Evolutionary conservation across 169 alveolate species (phyloP).

Genomic region (Cyclospora cayetanensis): DNA sequence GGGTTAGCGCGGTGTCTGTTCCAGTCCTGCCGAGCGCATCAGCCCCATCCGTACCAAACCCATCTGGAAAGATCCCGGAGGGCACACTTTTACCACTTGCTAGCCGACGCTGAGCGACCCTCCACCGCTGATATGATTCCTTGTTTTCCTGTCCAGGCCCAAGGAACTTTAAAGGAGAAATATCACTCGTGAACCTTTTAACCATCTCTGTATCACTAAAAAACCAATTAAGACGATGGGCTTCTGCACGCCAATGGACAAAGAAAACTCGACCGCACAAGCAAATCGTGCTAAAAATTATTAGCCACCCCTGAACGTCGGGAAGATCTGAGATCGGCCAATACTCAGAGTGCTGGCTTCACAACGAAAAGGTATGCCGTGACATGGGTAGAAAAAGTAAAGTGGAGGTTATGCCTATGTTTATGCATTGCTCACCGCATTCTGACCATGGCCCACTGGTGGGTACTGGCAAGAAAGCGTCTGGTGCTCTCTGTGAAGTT

Average conservation of each 20-base stretch:
- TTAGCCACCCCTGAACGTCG: too few relatives aligned
- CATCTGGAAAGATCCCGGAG: not conserved
- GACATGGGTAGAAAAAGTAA: not conserved
- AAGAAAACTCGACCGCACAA: not conserved
- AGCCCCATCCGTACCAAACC: not conserved
- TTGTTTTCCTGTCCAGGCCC: conserved; percentile 42
- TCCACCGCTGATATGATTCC: conserved; percentile 41
- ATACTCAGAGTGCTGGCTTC: not conserved
- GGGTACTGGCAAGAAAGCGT: conserved; percentile 33
- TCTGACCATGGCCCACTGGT: conserved; percentile 57
- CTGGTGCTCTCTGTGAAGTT: not conserved
- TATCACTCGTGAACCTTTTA: not conserved
- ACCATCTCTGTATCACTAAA: conserved; percentile 12
- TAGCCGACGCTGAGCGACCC: not conserved
- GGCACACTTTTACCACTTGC: conserved; percentile 3
- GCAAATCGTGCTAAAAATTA: not conserved
- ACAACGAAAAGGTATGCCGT: not conserved
- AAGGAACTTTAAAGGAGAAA: conserved; percentile 12
- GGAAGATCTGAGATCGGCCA: too few relatives aligned
- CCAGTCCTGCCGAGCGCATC: not conserved
- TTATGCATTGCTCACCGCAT: conserved; percentile 38
- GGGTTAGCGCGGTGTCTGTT: not conserved
- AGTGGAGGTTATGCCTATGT: not conserved
- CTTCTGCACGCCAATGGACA: conserved; percentile 37
- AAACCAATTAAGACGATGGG: conserved; percentile 30